Evolutionary conservation across 1,284 basidiomycete species (phyloP).

Genomic region (Bjerkandera adusta): DNA sequence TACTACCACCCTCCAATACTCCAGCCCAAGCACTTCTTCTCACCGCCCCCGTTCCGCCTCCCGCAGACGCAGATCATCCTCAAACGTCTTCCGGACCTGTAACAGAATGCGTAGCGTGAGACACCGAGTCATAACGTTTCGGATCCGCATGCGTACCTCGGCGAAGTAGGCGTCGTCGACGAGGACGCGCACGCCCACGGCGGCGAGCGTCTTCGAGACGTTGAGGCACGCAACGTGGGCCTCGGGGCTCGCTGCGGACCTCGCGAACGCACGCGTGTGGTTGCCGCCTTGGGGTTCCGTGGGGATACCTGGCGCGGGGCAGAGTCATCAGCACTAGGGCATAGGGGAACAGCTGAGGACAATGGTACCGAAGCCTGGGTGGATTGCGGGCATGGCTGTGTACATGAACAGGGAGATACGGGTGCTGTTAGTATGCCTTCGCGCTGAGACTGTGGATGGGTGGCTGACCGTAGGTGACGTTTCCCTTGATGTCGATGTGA

Average conservation of each 20-base stretch:
- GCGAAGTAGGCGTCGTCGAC: conserved; percentile 53
- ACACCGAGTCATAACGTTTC: not conserved
- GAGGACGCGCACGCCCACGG: conserved; percentile 56
- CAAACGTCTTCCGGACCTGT: conserved; percentile 37
- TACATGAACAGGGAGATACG: conserved; percentile 13
- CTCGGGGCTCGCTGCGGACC: conserved; percentile 53
- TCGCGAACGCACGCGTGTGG: conserved; percentile 63
- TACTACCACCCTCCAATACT: too few species aligned
- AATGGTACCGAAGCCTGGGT: conserved; percentile 54
- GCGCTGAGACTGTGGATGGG: conserved; percentile 17
- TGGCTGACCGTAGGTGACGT: conserved; percentile 65
- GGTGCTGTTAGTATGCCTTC: conserved; percentile 5
- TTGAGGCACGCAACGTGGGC: conserved; percentile 61
- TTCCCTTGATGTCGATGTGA: conserved; percentile 44
- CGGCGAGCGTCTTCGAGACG: conserved; percentile 59
- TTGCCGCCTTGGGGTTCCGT: conserved; percentile 62
- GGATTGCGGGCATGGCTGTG: conserved; percentile 59
- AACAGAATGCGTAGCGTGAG: not conserved
- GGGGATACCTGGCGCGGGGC: conserved; percentile 54
- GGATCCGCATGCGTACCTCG: conserved; percentile 36
- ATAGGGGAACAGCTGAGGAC: not conserved
- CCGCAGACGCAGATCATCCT: conserved; percentile 28
- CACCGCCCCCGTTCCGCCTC: too few species aligned
- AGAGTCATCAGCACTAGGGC: conserved; percentile 1
- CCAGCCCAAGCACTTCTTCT: too few species aligned